Evolutionary conservation across 345 rosid genomes (phyloP).

Genomic region (Eucalyptus marginata): DNA sequence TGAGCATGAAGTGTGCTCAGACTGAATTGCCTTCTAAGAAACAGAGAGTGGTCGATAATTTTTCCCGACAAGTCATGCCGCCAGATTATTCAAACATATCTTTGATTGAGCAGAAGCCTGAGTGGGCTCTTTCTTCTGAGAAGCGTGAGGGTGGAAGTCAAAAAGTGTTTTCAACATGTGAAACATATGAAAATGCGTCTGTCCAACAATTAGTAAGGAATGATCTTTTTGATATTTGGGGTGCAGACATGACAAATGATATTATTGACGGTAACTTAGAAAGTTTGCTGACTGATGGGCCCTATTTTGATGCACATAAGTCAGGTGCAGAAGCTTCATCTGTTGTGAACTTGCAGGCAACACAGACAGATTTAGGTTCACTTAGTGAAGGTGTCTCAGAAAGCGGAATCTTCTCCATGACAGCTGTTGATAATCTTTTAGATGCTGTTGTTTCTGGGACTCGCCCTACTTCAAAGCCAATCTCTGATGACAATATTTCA

Average conservation of each 20-base stretch:
- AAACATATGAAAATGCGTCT: slow-evolving; percentile 12
- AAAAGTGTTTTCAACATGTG: neutral
- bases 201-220: slow-evolving; percentile 29
- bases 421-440: slow-evolving; percentile 59
- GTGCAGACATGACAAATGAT: slow-evolving; percentile 48
- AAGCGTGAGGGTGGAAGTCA: slow-evolving; percentile 8
- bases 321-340: slow-evolving; percentile 17
- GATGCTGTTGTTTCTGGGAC: slow-evolving; percentile 88
- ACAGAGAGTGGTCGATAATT: neutral
- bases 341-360: slow-evolving; percentile 14
- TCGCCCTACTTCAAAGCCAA: slow-evolving; percentile 42
- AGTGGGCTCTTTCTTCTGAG: slow-evolving; percentile 1
- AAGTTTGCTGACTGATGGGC: slow-evolving; percentile 7
- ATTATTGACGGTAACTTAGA: slow-evolving; percentile 25
- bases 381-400: slow-evolving; percentile 17
- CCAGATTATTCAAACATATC: neutral
- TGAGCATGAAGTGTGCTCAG: neutral
- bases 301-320: slow-evolving; percentile 10
- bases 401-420: slow-evolving; percentile 5
- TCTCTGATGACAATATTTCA: slow-evolving; percentile 54
- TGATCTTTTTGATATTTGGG: slow-evolving; percentile 68
- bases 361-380: slow-evolving; percentile 18
- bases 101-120: slow-evolving; percentile 2
- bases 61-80: neutral
- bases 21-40: neutral